Base-by-base conservation (phyloP, 768 basidiomycete genomes). In the Tephrocybe sp. region DNA sequence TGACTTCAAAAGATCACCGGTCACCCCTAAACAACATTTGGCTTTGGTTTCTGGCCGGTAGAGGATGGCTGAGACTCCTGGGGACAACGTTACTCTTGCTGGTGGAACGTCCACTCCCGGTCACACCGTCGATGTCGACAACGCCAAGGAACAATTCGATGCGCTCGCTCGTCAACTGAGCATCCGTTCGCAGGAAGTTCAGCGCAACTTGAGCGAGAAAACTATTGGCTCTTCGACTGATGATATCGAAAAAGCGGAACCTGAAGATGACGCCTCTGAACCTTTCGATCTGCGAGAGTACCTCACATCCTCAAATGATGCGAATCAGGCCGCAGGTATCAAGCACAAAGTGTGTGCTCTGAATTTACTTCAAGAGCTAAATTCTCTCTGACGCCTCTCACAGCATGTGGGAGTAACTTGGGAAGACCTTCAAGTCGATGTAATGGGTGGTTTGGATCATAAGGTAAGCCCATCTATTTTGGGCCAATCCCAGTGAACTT, bases 391-490 rank as follows among this genome's bases (percentile, higher is more conserved):
- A 38, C 18, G 21, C 4, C 12, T 16, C 16, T 22, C 10, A 11
- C 27, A 78, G 74, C 82, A 85, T 51, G 84, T 89, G 6, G 86
- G 86, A 27, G 82, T 90, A 21, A 79, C 80, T 18, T 90, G 88
- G 88, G 77, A 86, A 44, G 73, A 83, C 55, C 68, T 90, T 1
- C 70, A 80, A 50, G 87, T 88, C 25, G 69, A 79, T 5, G 84
- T 81, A 25, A 49, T 73, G 3, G 86, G 84, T 18, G 78, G 77
- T 11, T 58, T 67, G 10, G 72, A 78, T 61, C 72, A 69, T 61
- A 88, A 86, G 71, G 86, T 78, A 39, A 11, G 27, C 27, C 27
- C 37, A 69, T 51, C 10, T 4, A 42, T 42, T 25, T 31, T 19
- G 7, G 22, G 12, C 25, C 3, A 36, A 15, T 18, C 6, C 22